phyloP scores from a whole-genome alignment of 495 filamentous ascomycete genomes.

The Tuber calosporum region DNA sequence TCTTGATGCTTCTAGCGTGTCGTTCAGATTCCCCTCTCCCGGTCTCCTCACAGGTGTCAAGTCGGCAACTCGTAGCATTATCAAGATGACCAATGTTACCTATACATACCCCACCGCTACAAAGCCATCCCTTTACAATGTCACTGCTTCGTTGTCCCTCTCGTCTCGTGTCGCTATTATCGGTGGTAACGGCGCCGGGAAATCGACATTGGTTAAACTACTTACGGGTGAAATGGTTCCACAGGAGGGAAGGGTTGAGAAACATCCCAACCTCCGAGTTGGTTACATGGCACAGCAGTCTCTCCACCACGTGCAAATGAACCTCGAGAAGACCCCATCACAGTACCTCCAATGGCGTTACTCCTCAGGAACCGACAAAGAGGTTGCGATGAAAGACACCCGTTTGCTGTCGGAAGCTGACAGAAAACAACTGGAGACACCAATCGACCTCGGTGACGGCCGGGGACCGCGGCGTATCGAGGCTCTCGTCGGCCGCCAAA shows the following conservation, averaged over 20 bases:
- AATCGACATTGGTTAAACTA: constrained; percentile 96
- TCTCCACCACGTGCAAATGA: constrained; percentile 98
- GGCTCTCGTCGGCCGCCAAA: constrained; percentile 87
- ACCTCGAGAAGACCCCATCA: constrained; percentile 96
- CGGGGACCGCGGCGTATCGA: constrained; percentile 72
- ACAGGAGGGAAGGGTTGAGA: constrained; percentile 81
- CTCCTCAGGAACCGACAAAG: constrained; percentile 89
- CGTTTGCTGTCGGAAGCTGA: constrained; percentile 80
- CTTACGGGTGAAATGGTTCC: constrained; percentile 93
- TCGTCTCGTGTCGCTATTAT: constrained; percentile 94
- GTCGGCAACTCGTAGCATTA: constrained; percentile 83
- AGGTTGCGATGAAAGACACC: constrained; percentile 96
- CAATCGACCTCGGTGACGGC: constrained; percentile 74
- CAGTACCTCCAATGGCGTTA: constrained; percentile 99
- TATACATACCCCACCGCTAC: constrained; percentile 81
- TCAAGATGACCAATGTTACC: constrained; percentile 84
- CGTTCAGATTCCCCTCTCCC: constrained; percentile 96
- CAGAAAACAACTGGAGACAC: constrained; percentile 80
- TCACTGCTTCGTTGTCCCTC: constrained; percentile 75
- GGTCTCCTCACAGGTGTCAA: constrained; percentile 94
- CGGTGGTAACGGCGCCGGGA: constrained; percentile 94
- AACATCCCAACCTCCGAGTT: constrained; percentile 97
- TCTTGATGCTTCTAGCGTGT: constrained; percentile 75
- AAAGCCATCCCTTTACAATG: constrained; percentile 80
- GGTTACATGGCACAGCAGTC: constrained; percentile 99